Conservation (phyloP, 495 filamentous ascomycete species). For the Talaromyces trachyspermus region DNA sequence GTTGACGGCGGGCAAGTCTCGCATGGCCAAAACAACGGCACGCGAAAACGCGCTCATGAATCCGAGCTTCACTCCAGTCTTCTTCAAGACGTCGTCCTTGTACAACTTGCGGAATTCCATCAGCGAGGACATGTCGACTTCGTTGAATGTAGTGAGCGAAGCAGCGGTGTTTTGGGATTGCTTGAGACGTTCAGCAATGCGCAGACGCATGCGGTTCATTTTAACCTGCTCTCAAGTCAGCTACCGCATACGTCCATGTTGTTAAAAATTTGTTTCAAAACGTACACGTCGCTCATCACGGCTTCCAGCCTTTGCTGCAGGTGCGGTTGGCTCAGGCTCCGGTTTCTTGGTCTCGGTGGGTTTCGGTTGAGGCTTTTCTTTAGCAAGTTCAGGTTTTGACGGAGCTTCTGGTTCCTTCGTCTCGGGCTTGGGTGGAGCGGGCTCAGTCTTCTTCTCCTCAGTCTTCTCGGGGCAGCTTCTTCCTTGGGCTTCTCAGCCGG, state of each 20-base stretch:
- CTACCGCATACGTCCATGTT: too few relatives aligned
- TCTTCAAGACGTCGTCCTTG: conserved; percentile 93
- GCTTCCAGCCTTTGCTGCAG: conserved; percentile 47
- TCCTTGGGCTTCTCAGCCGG: conserved; percentile 41
- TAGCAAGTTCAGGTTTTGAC: conserved; percentile 26
- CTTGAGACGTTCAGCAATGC: conserved; percentile 95
- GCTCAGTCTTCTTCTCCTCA: conserved; percentile 36
- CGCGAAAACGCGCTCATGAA: conserved; percentile 98
- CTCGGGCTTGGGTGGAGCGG: conserved; percentile 23
- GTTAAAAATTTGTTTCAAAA: conserved; percentile 9
- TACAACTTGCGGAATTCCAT: conserved; percentile 97
- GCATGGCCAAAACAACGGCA: conserved; percentile 88
- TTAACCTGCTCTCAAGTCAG: conserved; percentile 62
- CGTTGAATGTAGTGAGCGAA: conserved; percentile 96
- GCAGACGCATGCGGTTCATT: conserved; percentile 98
- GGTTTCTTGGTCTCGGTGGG: conserved; percentile 23
- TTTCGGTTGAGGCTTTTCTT: conserved; percentile 20
- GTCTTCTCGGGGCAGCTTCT: conserved; percentile 35
- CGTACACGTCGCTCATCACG: conserved; percentile 85
- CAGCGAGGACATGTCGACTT: conserved; percentile 97
- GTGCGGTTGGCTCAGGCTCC: conserved; percentile 22
- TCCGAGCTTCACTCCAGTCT: conserved; percentile 92
- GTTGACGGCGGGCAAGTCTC: conserved; percentile 90
- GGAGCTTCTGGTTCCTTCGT: conserved; percentile 36
- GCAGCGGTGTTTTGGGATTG: conserved; percentile 98